Conservation (phyloP, 2,329 filamentous ascomycete species). For the Plectosphaerella cucumerina region DNA sequence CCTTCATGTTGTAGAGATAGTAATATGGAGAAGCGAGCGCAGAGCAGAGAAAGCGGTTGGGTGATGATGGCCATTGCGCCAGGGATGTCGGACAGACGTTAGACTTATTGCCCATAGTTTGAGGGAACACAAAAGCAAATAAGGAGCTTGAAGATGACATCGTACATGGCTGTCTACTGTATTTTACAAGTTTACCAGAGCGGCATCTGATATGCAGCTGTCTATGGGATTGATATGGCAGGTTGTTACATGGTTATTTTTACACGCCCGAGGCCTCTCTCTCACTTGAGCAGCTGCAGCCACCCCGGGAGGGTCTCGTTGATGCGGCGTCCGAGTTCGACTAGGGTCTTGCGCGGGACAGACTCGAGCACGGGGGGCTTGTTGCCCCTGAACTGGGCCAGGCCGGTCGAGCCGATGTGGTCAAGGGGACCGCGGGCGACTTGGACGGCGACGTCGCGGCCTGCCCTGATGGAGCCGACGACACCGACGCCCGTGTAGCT, state of each 20-base stretch:
- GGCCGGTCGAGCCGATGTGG: conserved; percentile 27
- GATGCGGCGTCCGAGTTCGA: background rate
- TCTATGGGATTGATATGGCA: no score
- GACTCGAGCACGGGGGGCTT: background rate
- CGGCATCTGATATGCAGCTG: no score
- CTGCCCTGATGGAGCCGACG: conserved; percentile 47
- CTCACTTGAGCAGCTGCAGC: background rate
- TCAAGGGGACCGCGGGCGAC: conserved; percentile 19
- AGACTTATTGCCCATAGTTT: no score
- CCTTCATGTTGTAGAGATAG: background rate
- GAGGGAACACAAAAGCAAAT: no score
- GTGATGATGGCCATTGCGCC: no score
- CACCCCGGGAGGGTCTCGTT: background rate
- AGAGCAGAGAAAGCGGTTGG: background rate
- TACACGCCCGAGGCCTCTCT: no score
- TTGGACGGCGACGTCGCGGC: conserved; percentile 35
- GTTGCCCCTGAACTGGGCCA: conserved; percentile 19
- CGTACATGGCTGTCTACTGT: no score
- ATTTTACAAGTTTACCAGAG: no score
- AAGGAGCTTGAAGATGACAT: no score
- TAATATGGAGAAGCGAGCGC: background rate
- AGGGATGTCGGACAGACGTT: no score
- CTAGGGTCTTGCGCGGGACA: background rate
- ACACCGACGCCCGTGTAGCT: conserved; percentile 51
- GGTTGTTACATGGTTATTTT: no score